Evolutionary conservation across 169 alveolate genomes (phyloP), one percentile per base, ranked within the genome.

Genomic region (Babesia gibsoni): DNA sequence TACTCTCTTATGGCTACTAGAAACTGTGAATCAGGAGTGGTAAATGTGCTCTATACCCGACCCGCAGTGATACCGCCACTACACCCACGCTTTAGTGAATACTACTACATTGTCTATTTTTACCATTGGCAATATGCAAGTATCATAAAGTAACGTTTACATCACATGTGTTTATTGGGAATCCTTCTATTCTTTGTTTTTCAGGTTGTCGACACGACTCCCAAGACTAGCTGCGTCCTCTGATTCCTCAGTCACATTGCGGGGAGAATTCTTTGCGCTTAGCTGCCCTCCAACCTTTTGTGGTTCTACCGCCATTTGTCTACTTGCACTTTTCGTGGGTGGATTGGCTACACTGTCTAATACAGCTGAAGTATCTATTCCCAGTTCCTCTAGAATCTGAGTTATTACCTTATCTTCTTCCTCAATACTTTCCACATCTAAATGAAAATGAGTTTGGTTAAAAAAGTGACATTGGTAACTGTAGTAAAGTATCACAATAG

Each of bases 331-430:
- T 54, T 54, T 4, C 66, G 36, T 4, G 33, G 49, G 48, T 12
- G 25, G 5, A 3, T 30, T n/a, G 4, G 32, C 4, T 18, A 53
- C 58, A 53, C 61, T 30, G 27, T 53, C 56, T 9, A 73, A 20
- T 8, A 36, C 49, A n/a, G 64, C 84, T 4, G 63, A 29, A 16
- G 53, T 56, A 8, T 67, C 84, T 12, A 75, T 57, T 41, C 84
- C 84, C 46, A 75, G 54, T 20, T 75, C 84, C 66, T 75, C 78
- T 20, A 75, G 64, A 7, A 75, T n/a, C 46, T 65, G 77, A 6
- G 64, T 29, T 3, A 75, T 69, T 46, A 65, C 52, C 81, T 16
- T 42, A 22, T 75, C 84, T 58, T 65, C 84, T 53, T 73, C 80
- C 10, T 52, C 61, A 8, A 32, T 48, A 52, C 67, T 33, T n/a